These are phyloP conservation scores for Calonectria honghensis DNA, from an alignment of 2,329 filamentous ascomycete genomes.

Conservation along the genomic window DNA sequence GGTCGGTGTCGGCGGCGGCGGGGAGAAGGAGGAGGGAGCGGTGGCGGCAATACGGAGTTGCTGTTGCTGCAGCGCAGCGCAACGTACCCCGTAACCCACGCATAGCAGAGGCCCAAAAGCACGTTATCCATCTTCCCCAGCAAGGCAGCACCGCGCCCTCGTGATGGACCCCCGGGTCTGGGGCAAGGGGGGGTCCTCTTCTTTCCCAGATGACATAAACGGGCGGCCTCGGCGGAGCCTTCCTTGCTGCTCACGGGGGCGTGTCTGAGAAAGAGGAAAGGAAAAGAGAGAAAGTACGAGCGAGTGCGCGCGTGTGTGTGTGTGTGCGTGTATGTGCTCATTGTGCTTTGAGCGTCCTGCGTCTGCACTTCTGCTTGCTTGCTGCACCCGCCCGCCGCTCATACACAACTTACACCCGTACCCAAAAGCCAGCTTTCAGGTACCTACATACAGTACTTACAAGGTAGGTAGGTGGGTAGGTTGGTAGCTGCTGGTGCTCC, in stretches of 20 bases:
- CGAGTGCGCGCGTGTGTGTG: neutral
- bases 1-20: neutral
- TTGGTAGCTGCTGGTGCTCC: slow-evolving; percentile 18
- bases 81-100: neutral
- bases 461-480: slow-evolving; percentile 12
- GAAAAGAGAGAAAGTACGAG: neutral
- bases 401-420: slow-evolving; percentile 8
- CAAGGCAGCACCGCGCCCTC: slow-evolving; percentile 45
- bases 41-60: slow-evolving; percentile 16
- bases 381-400: slow-evolving; percentile 4
- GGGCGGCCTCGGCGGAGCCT: slow-evolving; percentile 52
- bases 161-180: slow-evolving; percentile 35
- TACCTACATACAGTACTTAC: slow-evolving; percentile 18
- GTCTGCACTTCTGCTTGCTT: neutral
- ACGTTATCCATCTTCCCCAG: slow-evolving; percentile 36
- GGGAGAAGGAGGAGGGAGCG: slow-evolving; percentile 19
- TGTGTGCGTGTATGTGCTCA: neutral
- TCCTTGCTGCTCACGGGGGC: slow-evolving; percentile 40
- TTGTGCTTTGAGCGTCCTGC: slow-evolving; percentile 1
- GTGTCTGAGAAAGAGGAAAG: slow-evolving; percentile 26
- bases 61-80: neutral
- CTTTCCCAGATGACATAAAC: slow-evolving; percentile 47
- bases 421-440: slow-evolving; percentile 25
- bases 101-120: slow-evolving; percentile 6
- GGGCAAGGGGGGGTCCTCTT: slow-evolving; percentile 26